Base-by-base conservation (phyloP, 78 protist genomes). In the Chrysochromulina tobinii region DNA sequence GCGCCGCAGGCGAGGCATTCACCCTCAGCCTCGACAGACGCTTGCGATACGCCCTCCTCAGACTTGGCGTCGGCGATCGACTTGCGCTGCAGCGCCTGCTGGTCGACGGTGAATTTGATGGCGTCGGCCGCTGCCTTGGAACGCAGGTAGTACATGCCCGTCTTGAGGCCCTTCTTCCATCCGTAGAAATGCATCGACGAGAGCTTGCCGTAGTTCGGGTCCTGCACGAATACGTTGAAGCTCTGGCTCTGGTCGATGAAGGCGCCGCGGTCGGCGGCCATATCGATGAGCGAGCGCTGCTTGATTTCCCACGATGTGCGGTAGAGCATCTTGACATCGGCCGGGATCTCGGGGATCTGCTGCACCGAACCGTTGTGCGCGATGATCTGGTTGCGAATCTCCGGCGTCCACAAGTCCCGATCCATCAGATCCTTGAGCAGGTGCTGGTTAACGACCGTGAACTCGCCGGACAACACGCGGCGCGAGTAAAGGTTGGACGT, bases 191-290 rank as follows among this genome's bases (percentile, higher is more conserved):
- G 99, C 99, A 99, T 97, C 14, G 97, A 94, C 0, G 99, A 95
- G 38, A 99, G 96, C 94, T 97, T 96, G 51, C 90, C 81, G 38
- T 58, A 83, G 87, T 72, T 97, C 81, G 99, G 99, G 54, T 91
- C 95, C 38, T 50, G 48, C 25, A 99, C 81, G 94, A 96, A 97
- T 51, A 95, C 69, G 88, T 93, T 93, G 90, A 93, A 61, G 61
- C 92, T 87, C 93, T 93, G 93, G 38, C 66, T 55, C 89, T 99
- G 99, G 77, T 97, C 98, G 27, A 99, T 95, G 93, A 94, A 99
- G 50, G 98, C 97, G 73, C 99, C 99, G 48, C 99, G 96, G 75
- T 96, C 99, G 38, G 99, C 99, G 23, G 99, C 99, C 99, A 98
- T 95, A 94, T 99, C 98, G 90, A 99, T 96, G 85, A 99, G 87